Conservation (phyloP, 306 rosid species). For the Carpinus viminea region DNA sequence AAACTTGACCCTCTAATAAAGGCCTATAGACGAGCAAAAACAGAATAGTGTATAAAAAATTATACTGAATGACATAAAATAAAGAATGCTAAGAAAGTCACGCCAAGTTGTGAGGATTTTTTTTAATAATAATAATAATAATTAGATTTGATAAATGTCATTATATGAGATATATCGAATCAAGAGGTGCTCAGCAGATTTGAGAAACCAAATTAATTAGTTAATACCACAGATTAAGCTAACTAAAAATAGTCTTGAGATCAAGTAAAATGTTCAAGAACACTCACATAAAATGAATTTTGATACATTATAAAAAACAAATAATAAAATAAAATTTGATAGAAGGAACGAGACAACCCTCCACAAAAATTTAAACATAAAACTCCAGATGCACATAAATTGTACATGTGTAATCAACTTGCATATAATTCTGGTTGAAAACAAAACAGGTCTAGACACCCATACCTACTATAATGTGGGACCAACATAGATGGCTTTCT, state of each 20-base stretch:
- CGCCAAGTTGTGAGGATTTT: neutral
- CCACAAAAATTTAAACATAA: neutral
- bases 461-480: slow-evolving; percentile 73
- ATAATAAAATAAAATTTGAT: neutral
- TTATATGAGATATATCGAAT: neutral
- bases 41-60: neutral
- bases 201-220: neutral
- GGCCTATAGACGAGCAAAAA: neutral
- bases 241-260: neutral
- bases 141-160: neutral
- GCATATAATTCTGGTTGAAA: slow-evolving; percentile 11
- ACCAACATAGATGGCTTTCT: slow-evolving; percentile 58
- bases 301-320: neutral
- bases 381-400: neutral
- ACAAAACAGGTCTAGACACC: slow-evolving; percentile 6
- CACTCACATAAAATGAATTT: neutral
- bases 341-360: neutral
- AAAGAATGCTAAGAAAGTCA: neutral
- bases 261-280: neutral
- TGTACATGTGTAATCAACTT: neutral
- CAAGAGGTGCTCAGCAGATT: neutral
- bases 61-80: neutral
- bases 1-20: neutral
- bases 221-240: neutral
- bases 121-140: neutral